phyloP scores from a whole-genome alignment of 495 filamentous ascomycete species.

The Margaritispora aquatica region DNA sequence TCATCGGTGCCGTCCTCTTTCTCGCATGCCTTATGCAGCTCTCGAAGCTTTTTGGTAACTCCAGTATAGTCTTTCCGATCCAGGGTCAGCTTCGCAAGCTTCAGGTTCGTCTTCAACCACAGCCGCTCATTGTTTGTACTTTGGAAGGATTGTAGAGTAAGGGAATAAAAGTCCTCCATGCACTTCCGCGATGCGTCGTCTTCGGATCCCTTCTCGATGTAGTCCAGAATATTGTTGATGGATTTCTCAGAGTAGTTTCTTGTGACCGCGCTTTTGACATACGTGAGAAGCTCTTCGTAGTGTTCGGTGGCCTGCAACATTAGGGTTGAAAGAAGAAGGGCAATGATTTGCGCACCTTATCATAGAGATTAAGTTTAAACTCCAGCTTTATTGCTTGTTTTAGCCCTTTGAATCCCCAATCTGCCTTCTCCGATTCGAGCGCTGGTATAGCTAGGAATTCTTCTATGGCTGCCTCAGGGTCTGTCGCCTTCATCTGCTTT shows the following conservation, averaged over 20 bases:
- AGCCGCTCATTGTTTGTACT: conserved; percentile 95
- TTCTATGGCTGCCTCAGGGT: conserved; percentile 81
- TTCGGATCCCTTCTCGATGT: conserved; percentile 78
- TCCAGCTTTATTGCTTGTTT: conserved; percentile 98
- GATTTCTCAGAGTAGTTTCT: conserved; percentile 99
- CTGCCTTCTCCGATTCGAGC: conserved; percentile 74
- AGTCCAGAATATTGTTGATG: conserved; percentile 99
- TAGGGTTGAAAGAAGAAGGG: neutral
- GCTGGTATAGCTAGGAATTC: conserved; percentile 86
- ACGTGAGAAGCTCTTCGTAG: conserved; percentile 91
- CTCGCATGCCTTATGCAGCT: conserved; percentile 86
- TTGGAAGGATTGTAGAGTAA: conserved; percentile 90
- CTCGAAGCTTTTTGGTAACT: conserved; percentile 75
- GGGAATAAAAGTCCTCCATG: conserved; percentile 94
- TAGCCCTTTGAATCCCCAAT: conserved; percentile 97
- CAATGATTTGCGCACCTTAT: conserved; percentile 51
- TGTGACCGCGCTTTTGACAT: conserved; percentile 94
- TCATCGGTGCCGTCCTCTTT: conserved; percentile 86
- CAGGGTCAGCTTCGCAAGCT: conserved; percentile 84
- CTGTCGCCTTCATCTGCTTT: conserved; percentile 86
- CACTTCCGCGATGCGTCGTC: conserved; percentile 70
- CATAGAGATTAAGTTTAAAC: conserved; percentile 79
- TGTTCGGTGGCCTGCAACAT: conserved; percentile 80
- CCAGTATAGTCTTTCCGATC: conserved; percentile 83
- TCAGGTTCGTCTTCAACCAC: conserved; percentile 98